Conservation (phyloP, 2,329 filamentous ascomycete species). For the Chalaropsis ovoidea region DNA sequence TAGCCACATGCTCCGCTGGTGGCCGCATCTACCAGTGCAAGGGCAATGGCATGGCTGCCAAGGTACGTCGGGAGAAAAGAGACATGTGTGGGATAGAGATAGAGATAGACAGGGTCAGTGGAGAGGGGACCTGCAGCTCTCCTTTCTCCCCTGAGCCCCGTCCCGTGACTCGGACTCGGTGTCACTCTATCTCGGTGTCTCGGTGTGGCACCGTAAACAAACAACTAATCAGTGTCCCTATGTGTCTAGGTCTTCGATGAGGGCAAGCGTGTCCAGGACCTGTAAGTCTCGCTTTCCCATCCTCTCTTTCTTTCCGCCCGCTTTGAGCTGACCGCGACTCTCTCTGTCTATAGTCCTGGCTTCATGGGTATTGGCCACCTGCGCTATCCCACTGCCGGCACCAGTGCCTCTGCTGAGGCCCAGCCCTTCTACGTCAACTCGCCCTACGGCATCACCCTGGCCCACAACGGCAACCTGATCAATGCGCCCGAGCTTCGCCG, state of each 20-base stretch:
- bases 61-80: conserved; percentile 34
- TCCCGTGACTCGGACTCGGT: no score
- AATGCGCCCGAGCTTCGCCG: conserved; percentile 58
- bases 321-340: background rate
- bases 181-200: background rate
- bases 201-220: background rate
- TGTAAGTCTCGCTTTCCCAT: conserved; percentile 34
- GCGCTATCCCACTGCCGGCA: conserved; percentile 82
- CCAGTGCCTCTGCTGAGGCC: conserved; percentile 62
- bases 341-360: conserved; percentile 47
- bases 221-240: conserved; percentile 33
- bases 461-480: conserved; percentile 83
- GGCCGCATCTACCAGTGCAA: conserved; percentile 84
- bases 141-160: no score
- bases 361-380: conserved; percentile 81
- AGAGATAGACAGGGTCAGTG: background rate
- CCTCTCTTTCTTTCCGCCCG: conserved; percentile 31
- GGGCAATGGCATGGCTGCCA: conserved; percentile 76
- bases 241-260: conserved; percentile 79
- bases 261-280: conserved; percentile 45
- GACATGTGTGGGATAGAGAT: background rate
- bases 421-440: conserved; percentile 86
- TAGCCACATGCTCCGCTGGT: conserved; percentile 59
- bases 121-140: background rate
- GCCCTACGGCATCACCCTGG: conserved; percentile 71